Conservation (phyloP, 129 eudicot species). For the Helianthus tuberosus region DNA sequence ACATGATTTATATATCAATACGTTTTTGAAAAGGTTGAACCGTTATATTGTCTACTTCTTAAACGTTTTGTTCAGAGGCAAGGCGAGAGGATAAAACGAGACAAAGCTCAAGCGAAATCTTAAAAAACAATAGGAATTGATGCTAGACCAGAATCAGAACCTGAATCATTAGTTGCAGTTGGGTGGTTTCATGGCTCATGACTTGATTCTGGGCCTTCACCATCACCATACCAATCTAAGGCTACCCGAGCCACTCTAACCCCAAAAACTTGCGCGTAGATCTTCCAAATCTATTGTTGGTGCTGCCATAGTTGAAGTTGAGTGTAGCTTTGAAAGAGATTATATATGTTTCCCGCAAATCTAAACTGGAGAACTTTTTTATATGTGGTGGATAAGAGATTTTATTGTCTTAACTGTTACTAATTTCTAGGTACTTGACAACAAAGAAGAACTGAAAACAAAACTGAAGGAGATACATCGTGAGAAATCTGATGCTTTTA, state of each 20-base stretch:
- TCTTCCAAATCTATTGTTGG: conserved; percentile 71
- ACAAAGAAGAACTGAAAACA: conserved; percentile 84
- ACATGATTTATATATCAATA: background rate
- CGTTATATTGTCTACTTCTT: background rate
- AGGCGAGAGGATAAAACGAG: conserved; percentile 88
- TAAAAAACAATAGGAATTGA: conserved; percentile 85
- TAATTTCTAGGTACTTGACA: conserved; percentile 57
- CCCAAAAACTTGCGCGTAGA: conserved; percentile 57
- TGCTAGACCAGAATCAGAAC: conserved; percentile 61
- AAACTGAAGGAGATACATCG: conserved; percentile 83
- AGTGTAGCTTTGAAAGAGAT: conserved; percentile 72
- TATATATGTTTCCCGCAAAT: conserved; percentile 43
- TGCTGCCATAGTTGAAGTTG: conserved; percentile 96
- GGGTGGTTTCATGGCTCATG: conserved; percentile 90
- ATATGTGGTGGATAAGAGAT: background rate
- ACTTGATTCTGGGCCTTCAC: conserved; percentile 87
- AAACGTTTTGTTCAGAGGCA: conserved; percentile 57
- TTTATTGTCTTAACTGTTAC: background rate
- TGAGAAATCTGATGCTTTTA: conserved; percentile 83
- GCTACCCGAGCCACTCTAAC: conserved; percentile 9
- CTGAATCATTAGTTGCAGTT: conserved; percentile 84
- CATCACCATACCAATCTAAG: conserved; percentile 71
- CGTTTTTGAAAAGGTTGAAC: conserved; percentile 15
- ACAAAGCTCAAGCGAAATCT: conserved; percentile 65
- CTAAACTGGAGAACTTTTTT: background rate